Conservation (phyloP, 1,284 basidiomycete species). For the Inonotus hispidus region DNA sequence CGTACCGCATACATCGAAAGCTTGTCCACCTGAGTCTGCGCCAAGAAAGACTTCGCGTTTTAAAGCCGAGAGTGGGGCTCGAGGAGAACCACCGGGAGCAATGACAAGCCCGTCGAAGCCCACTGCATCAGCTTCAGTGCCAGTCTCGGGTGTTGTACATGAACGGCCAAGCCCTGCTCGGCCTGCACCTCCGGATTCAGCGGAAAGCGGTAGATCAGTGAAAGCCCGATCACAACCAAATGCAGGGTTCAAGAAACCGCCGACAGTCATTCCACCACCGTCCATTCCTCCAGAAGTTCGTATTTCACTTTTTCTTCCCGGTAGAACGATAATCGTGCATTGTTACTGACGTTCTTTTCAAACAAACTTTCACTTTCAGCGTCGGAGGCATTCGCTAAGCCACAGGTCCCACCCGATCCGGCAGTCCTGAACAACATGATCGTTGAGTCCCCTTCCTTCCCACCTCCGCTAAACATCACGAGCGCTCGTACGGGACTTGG, state of each 20-base stretch:
- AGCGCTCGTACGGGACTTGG: constrained; percentile 26
- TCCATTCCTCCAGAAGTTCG: not conserved
- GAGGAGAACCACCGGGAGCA: not conserved
- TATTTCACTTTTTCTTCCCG: not conserved
- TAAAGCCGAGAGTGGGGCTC: not conserved
- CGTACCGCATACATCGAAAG: constrained; percentile 17
- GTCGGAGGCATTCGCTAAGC: not conserved
- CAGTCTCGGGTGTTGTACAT: not conserved
- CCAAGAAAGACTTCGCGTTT: constrained; percentile 20
- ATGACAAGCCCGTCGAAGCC: too few species aligned
- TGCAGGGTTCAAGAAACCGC: constrained; percentile 5
- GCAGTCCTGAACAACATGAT: constrained; percentile 15
- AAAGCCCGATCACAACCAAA: not conserved
- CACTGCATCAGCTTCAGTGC: not conserved
- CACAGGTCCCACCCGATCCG: not conserved
- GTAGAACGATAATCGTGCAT: not conserved
- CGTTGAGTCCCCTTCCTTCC: constrained; percentile 35
- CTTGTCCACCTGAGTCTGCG: constrained; percentile 9
- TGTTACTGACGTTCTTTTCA: not conserved
- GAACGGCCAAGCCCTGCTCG: not conserved
- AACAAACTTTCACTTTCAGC: not conserved
- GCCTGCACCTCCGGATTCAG: not conserved
- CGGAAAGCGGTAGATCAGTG: not conserved
- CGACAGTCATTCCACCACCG: constrained; percentile 9
- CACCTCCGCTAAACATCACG: constrained; percentile 19